These are phyloP conservation scores for Mucor lusitanicus DNA, from an alignment of 371 early-diverging fungal species.

Conservation along the genomic window DNA sequence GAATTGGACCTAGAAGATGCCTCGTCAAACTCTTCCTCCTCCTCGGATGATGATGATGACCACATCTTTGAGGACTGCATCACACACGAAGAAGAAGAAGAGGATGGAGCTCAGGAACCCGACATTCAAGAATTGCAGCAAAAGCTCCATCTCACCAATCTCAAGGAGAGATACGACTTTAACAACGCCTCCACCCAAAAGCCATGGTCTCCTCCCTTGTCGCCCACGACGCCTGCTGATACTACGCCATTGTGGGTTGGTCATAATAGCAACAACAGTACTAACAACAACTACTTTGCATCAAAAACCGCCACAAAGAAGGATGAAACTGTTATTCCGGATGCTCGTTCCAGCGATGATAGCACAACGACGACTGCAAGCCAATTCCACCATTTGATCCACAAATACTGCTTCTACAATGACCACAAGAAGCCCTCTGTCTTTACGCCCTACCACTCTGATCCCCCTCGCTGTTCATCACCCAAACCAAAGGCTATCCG, in stretches of 20 bases:
- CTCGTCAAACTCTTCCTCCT: slow-evolving; percentile 10
- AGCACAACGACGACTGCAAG: neutral
- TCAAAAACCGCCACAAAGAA: neutral
- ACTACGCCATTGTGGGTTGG: slow-evolving; percentile 9
- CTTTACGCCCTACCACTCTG: slow-evolving; percentile 10
- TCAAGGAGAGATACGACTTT: slow-evolving; percentile 5
- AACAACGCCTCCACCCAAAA: neutral
- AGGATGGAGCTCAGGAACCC: neutral
- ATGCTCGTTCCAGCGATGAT: neutral
- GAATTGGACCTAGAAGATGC: slow-evolving; percentile 5
- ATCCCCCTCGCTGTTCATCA: slow-evolving; percentile 6
- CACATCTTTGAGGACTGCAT: slow-evolving; percentile 13
- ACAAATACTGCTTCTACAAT: slow-evolving; percentile 48
- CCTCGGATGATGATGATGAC: slow-evolving; percentile 15
- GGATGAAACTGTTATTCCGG: too few relatives aligned
- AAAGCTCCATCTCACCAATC: neutral
- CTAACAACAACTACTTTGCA: neutral
- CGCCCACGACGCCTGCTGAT: slow-evolving; percentile 21
- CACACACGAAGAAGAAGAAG: neutral
- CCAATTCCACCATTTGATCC: slow-evolving; percentile 40
- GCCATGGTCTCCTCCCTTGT: slow-evolving; percentile 20
- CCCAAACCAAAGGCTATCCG: slow-evolving; percentile 3
- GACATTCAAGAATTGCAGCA: neutral
- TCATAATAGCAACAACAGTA: neutral
- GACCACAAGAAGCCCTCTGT: slow-evolving; percentile 16